Base-by-base conservation (phyloP, 2,329 filamentous ascomycete species). In the Daldinia sp. region DNA sequence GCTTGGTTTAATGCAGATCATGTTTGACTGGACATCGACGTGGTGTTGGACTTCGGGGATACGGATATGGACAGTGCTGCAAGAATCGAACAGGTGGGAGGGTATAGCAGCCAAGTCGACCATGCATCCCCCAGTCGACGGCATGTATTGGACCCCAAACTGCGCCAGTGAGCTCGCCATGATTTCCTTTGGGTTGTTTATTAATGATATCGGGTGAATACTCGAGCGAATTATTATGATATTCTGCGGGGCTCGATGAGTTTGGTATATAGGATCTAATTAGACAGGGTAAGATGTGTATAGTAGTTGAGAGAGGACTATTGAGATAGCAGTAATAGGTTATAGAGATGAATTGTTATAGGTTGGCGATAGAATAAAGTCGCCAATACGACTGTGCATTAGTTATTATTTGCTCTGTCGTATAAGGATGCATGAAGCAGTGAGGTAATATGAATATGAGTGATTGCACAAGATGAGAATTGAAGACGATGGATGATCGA, bases 1-100 rank as follows among this genome's bases (percentile, higher is more conserved):
- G 48, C 74, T 70, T 5, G 74, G 74, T n/a, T 74, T 75, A 57
- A 77, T 72, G 59, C 69, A 74, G 46, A 78, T 75, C 66, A 63
- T 67, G 7, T 74, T 68, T 6, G 71, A 65, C 5, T 72, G 64
- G 20, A 72, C 63, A 30, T 74, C 71, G 51, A 77, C 66, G 3
- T 62, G 61, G 35, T 73, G 67, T 37, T 72, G 58, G 10, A 41
- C 56, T 15, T 72, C 63, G 15, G 67, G 60, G 6, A 74, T 50
- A 55, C 68, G 68, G 63, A 78, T 76, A 62, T 78, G 68, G 58
- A 78, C 69, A 30, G 69, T 58, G 15, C 56, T 67, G 68, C 76
- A 77, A 37, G 68, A 64, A 60, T 66, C 63, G 60, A 74, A 70
- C 15, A 74, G 51, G 28, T 69, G 61, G 15, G 70, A 39, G 33